These are phyloP conservation scores for Podaxis rugospora DNA, from an alignment of 768 basidiomycete species.

Conservation along the genomic window DNA sequence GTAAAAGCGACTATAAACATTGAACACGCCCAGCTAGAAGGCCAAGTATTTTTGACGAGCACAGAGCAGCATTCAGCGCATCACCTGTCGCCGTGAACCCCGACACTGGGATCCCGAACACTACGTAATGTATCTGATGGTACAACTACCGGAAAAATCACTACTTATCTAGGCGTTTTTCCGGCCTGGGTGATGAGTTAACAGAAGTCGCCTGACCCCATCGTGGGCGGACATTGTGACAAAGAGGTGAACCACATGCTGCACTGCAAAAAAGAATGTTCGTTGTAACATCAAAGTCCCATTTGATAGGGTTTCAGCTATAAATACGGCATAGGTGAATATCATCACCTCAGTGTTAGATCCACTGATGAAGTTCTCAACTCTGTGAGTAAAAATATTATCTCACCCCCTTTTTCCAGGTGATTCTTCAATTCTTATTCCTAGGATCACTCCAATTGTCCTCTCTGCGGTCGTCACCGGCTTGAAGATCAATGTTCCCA, in stretches of 20 bases:
- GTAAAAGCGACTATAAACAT: no score
- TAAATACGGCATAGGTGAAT: not conserved
- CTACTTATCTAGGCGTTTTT: no score
- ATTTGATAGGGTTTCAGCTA: not conserved
- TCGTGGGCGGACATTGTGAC: not conserved
- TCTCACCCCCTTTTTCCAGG: not conserved
- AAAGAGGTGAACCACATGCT: not conserved
- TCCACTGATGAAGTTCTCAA: not conserved
- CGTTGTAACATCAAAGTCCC: not conserved
- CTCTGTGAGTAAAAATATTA: not conserved
- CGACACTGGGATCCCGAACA: not conserved
- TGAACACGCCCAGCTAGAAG: no score
- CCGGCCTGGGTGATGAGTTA: no score
- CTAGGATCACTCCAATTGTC: not conserved
- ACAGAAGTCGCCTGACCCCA: no score
- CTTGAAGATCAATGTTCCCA: not conserved
- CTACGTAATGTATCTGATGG: not conserved
- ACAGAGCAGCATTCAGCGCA: not conserved
- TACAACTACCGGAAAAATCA: no score
- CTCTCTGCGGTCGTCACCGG: not conserved
- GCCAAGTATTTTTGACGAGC: no score
- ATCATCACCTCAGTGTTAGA: not conserved
- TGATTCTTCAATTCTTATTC: not conserved
- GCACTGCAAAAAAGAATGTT: not conserved
- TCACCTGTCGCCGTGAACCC: not conserved